A percentile compares a stretch with the other conserved stretches of the same genome.
phyloP scores from a whole-genome alignment of 2,329 filamentous ascomycete genomes.

The Penicillium sp. region DNA sequence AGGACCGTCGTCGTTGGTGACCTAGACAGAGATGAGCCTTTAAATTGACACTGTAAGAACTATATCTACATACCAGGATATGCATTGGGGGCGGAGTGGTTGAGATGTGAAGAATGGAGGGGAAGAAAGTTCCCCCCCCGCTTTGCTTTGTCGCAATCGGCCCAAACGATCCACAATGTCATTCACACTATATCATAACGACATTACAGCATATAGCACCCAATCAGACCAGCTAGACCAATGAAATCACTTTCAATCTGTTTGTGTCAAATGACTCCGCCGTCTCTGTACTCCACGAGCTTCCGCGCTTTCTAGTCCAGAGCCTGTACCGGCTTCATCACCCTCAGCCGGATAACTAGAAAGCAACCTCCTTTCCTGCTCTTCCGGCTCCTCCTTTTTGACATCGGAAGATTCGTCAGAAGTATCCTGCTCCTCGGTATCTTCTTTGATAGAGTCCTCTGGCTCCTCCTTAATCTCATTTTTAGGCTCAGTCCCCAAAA shows the following conservation, averaged over 20 bases:
- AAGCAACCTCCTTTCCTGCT: conserved; percentile 14
- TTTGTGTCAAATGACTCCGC: conserved; percentile 30
- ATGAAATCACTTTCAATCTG: conserved; percentile 8
- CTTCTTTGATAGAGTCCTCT: conserved; percentile 18
- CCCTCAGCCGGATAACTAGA: conserved; percentile 18
- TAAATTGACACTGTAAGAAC: background rate
- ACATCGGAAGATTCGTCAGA: conserved; percentile 25
- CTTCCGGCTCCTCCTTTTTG: conserved; percentile 32
- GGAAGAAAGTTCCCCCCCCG: conserved; percentile 22
- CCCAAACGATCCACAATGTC: background rate
- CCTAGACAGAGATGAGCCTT: conserved; percentile 30
- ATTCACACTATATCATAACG: background rate
- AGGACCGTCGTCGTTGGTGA: conserved; percentile 74
- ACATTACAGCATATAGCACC: background rate
- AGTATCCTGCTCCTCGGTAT: conserved; percentile 15
- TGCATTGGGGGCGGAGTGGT: conserved; percentile 43
- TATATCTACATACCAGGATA: conserved; percentile 48
- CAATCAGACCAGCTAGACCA: background rate
- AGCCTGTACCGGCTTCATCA: conserved; percentile 55
- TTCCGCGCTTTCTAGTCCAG: conserved; percentile 46
- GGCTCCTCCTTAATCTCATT: conserved; percentile 33
- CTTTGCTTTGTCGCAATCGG: conserved; percentile 8
- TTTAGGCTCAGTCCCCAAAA: conserved; percentile 34
- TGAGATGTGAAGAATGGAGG: conserved; percentile 20
- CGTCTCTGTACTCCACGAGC: conserved; percentile 34